phyloP scores from a whole-genome alignment of 2,329 filamentous ascomycete species.

The Claviceps cyperi region DNA sequence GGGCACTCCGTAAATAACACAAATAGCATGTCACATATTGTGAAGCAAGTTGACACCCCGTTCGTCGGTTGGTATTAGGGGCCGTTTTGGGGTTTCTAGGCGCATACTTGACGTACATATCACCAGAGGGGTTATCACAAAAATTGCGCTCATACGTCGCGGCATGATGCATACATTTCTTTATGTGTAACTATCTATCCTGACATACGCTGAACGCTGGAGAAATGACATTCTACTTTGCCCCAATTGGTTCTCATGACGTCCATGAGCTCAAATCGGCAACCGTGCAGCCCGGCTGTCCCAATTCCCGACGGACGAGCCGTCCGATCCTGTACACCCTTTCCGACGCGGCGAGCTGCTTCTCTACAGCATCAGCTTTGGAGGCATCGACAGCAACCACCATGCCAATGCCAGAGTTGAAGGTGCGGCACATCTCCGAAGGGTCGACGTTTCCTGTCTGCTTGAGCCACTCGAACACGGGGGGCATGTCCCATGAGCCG shows the following conservation, averaged over 20 bases:
- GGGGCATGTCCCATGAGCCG: slow-evolving; percentile 56
- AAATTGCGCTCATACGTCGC: too few relatives aligned
- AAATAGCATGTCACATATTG: too few relatives aligned
- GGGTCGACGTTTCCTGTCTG: slow-evolving; percentile 52
- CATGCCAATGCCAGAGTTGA: slow-evolving; percentile 95
- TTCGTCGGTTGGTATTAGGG: too few relatives aligned
- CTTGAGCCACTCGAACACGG: slow-evolving; percentile 82
- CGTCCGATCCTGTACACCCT: slow-evolving; percentile 62
- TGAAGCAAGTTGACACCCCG: too few relatives aligned
- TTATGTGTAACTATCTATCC: too few relatives aligned
- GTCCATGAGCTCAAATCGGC: slow-evolving; percentile 21
- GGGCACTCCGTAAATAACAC: too few relatives aligned
- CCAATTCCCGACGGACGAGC: slow-evolving; percentile 42
- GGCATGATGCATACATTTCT: too few relatives aligned
- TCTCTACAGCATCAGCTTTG: slow-evolving; percentile 45
- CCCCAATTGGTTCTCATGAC: not conserved
- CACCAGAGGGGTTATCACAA: too few relatives aligned
- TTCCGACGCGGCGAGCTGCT: slow-evolving; percentile 51
- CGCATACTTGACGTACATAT: too few relatives aligned
- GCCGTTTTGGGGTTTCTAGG: too few relatives aligned
- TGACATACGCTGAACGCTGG: too few relatives aligned
- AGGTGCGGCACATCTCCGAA: slow-evolving; percentile 76
- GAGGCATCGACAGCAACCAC: slow-evolving; percentile 61
- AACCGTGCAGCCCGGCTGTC: slow-evolving; percentile 19
- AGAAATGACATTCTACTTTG: too few relatives aligned